Evolutionary conservation across 2,329 filamentous ascomycete genomes (phyloP).

Genomic region (Fusarium protoensiforme): DNA sequence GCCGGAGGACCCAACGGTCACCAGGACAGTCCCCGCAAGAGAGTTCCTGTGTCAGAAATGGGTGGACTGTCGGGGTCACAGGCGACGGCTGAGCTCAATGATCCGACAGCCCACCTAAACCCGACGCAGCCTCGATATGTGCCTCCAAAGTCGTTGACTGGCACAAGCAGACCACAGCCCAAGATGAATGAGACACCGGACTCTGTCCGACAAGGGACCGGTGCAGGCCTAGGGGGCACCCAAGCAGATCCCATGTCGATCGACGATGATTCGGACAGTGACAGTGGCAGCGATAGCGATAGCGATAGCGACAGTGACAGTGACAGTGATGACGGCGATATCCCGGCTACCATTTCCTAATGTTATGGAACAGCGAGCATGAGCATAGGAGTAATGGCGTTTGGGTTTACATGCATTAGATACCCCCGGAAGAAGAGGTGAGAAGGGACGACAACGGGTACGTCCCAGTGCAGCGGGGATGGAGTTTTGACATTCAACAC

Average conservation of each 20-base stretch:
- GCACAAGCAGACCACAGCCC: background rate
- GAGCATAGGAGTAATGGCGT: constrained; percentile 8
- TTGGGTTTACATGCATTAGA: constrained; percentile 26
- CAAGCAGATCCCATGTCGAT: constrained; percentile 44
- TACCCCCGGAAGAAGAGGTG: constrained; percentile 5
- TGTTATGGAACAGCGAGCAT: constrained; percentile 2
- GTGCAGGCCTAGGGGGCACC: constrained; percentile 19
- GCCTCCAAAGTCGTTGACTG: constrained; percentile 1
- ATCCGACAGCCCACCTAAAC: constrained; percentile 47
- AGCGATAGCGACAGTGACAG: background rate
- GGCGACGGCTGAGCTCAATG: constrained; percentile 50
- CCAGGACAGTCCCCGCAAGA: constrained; percentile 38
- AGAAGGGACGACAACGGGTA: background rate
- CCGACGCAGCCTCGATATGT: constrained; percentile 35
- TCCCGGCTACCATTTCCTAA: constrained; percentile 40
- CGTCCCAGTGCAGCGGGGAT: background rate
- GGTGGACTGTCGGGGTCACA: constrained; percentile 49
- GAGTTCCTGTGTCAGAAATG: constrained; percentile 47
- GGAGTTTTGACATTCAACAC: constrained; percentile 19
- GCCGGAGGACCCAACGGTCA: background rate
- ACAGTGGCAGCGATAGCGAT: constrained; percentile 20
- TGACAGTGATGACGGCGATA: constrained; percentile 39
- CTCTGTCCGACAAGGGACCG: background rate
- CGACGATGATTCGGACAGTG: constrained; percentile 39
- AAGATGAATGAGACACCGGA: constrained; percentile 1